Conservation (phyloP, 1,284 basidiomycete species). For the Omphalotus olearius region DNA sequence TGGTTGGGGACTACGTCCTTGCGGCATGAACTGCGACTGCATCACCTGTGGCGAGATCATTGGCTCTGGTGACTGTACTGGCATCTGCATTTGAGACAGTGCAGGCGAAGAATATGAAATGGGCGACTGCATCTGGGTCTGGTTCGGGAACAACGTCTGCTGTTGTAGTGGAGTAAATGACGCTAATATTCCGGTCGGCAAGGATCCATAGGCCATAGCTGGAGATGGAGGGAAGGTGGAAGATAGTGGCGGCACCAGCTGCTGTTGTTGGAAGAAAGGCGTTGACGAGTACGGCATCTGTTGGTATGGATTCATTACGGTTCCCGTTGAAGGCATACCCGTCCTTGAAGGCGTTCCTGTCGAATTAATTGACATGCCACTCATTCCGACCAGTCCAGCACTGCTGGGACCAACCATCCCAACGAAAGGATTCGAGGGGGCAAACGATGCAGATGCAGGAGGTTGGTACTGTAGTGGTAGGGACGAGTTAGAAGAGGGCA, state of each 20-base stretch:
- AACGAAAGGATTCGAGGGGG: slow-evolving; percentile 11
- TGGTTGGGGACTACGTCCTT: slow-evolving; percentile 26
- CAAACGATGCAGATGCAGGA: slow-evolving; percentile 14
- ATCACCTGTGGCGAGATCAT: slow-evolving; percentile 13
- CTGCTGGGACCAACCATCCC: slow-evolving; percentile 14
- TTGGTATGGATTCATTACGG: slow-evolving; percentile 16
- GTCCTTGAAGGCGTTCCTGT: slow-evolving; percentile 12
- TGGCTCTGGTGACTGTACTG: slow-evolving; percentile 11
- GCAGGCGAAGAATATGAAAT: slow-evolving; percentile 8
- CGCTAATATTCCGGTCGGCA: slow-evolving; percentile 21
- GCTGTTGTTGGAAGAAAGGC: slow-evolving; percentile 16
- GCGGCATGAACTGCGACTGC: slow-evolving; percentile 1
- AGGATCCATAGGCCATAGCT: slow-evolving; percentile 22
- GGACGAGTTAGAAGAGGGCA: slow-evolving; percentile 39
- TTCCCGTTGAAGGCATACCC: slow-evolving; percentile 5
- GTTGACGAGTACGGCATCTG: slow-evolving; percentile 18
- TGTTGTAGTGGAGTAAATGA: slow-evolving; percentile 25
- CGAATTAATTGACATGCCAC: slow-evolving; percentile 11
- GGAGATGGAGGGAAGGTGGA: slow-evolving; percentile 19
- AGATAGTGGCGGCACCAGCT: slow-evolving; percentile 6
- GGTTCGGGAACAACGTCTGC: neutral
- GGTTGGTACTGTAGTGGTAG: slow-evolving; percentile 51
- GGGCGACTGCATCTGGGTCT: neutral
- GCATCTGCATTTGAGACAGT: slow-evolving; percentile 11
- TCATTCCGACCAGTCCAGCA: slow-evolving; percentile 6